These are phyloP conservation scores for Vigna hirtella DNA, from an alignment of 306 rosid genomes.

Conservation along the genomic window DNA sequence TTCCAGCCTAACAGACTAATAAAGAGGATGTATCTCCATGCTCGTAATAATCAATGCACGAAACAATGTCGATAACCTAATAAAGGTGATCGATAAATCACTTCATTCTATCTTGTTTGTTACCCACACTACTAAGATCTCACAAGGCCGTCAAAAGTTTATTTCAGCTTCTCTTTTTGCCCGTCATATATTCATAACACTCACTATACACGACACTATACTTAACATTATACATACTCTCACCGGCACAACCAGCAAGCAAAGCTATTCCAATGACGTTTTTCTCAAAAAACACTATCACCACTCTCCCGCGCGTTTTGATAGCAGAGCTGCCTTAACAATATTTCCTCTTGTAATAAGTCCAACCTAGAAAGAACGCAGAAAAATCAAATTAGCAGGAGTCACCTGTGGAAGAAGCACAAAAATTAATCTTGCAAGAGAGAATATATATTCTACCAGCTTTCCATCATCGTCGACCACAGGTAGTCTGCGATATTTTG, in stretches of 20 bases:
- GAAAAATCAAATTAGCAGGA: slow-evolving; percentile 45
- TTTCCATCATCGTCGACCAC: slow-evolving; percentile 82
- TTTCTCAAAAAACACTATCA: slow-evolving; percentile 40
- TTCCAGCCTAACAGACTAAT: slow-evolving; percentile 22
- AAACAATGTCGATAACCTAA: slow-evolving; percentile 7
- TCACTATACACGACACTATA: slow-evolving; percentile 6
- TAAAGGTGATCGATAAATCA: slow-evolving; percentile 45
- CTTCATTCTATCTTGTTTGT: slow-evolving; percentile 3
- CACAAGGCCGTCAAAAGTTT: slow-evolving; percentile 38
- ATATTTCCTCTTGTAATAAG: slow-evolving; percentile 89
- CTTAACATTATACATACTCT: not conserved
- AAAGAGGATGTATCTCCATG: slow-evolving; percentile 19
- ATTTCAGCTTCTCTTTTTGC: slow-evolving; percentile 31
- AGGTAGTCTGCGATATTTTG: slow-evolving; percentile 87
- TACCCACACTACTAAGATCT: slow-evolving; percentile 33
- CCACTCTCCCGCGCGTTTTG: slow-evolving; percentile 62
- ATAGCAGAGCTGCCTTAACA: slow-evolving; percentile 86
- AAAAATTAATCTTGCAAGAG: not conserved
- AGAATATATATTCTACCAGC: slow-evolving; percentile 62
- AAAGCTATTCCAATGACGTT: slow-evolving; percentile 25
- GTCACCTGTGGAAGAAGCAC: slow-evolving; percentile 25
- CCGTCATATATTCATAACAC: slow-evolving; percentile 26
- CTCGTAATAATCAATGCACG: slow-evolving; percentile 34
- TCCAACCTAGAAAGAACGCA: slow-evolving; percentile 70
- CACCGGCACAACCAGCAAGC: not conserved